phyloP scores from a whole-genome alignment of 176 grass and related monocot species.

The Oropetium thomaeum region DNA sequence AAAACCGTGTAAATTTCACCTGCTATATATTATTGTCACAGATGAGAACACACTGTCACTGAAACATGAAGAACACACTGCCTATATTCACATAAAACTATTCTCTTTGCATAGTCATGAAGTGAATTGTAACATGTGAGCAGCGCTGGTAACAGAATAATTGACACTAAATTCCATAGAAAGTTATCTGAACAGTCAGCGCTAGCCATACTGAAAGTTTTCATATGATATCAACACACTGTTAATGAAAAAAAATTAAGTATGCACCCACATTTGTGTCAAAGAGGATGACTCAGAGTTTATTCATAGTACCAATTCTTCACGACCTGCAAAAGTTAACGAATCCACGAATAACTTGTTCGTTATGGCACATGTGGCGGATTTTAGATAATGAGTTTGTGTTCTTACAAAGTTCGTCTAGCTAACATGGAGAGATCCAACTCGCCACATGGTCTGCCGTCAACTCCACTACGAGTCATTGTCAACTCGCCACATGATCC shows the following conservation, averaged over 20 bases:
- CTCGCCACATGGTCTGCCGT: slow-evolving; percentile 15
- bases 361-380: background rate
- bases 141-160: too few species aligned
- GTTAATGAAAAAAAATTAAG: background rate
- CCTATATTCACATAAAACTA: background rate
- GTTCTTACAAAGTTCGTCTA: background rate
- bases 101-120: background rate
- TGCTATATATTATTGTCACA: background rate
- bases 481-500: background rate
- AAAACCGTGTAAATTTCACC: background rate
- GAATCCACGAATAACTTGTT: background rate
- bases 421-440: slow-evolving; percentile 20
- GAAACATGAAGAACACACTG: too few species aligned
- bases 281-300: too few species aligned
- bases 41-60: background rate
- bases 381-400: background rate
- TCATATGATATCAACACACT: background rate
- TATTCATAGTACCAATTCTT: background rate
- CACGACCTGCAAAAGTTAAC: background rate
- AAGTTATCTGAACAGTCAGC: background rate
- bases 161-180: too few species aligned
- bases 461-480: background rate
- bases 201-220: too few species aligned
- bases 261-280: background rate
- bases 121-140: background rate